A percentile compares a stretch with the other conserved stretches of the same genome.
Evolutionary conservation across 805 yeast genomes (phyloP).

Genomic region (Saccharomyces mikatae): DNA sequence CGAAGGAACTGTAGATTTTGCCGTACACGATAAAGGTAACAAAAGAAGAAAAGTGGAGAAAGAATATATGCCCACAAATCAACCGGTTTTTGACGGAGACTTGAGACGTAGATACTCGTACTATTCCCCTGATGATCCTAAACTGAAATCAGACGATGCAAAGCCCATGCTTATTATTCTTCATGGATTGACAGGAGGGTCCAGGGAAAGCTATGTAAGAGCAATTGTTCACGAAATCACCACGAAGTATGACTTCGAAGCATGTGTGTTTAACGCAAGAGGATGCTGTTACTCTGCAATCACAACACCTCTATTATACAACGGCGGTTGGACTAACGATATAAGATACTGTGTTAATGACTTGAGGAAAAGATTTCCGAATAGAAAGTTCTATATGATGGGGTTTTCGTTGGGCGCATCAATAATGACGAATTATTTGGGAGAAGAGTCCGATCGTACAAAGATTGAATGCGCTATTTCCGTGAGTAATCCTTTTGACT

Average conservation of each 20-base stretch:
- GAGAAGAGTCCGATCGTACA: constrained; percentile 46
- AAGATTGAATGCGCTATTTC: constrained; percentile 48
- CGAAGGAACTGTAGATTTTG: constrained; percentile 62
- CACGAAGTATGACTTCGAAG: constrained; percentile 41
- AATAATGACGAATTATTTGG: constrained; percentile 62
- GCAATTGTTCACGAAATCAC: constrained; percentile 42
- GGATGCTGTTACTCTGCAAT: constrained; percentile 69
- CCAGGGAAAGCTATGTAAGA: constrained; percentile 71
- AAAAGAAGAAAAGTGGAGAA: constrained; percentile 29
- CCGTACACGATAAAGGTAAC: constrained; percentile 29
- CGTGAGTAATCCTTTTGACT: constrained; percentile 70
- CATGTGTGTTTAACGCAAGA: constrained; percentile 61
- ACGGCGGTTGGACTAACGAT: constrained; percentile 68
- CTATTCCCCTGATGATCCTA: constrained; percentile 35
- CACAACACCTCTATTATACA: constrained; percentile 62
- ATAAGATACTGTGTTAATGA: constrained; percentile 47
- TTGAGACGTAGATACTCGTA: constrained; percentile 15
- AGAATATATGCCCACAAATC: constrained; percentile 24
- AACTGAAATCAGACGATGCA: constrained; percentile 27
- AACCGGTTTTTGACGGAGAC: constrained; percentile 29
- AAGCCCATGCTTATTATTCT: constrained; percentile 56
- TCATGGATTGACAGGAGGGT: constrained; percentile 81
- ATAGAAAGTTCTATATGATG: constrained; percentile 56
- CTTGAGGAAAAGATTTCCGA: constrained; percentile 45
- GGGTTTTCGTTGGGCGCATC: constrained; percentile 81